These are phyloP conservation scores for Irpex rosettiformis DNA, from an alignment of 1,284 basidiomycete genomes.

Conservation along the genomic window DNA sequence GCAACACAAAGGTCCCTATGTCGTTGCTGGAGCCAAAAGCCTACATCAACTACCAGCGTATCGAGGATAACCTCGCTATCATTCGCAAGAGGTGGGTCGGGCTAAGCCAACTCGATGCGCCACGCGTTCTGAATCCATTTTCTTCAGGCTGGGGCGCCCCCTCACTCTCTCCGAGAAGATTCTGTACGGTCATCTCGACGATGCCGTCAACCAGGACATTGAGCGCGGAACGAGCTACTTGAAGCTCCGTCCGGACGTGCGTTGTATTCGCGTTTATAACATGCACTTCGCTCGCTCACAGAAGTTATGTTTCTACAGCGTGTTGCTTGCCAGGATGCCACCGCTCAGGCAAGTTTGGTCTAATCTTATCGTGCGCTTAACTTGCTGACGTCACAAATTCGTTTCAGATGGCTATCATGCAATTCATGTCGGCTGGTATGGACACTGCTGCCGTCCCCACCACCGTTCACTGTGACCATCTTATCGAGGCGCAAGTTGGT, in stretches of 20 bases:
- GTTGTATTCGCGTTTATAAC: slow-evolving; percentile 29
- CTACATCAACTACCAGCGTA: slow-evolving; percentile 97
- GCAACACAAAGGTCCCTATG: slow-evolving; percentile 93
- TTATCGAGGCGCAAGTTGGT: slow-evolving; percentile 96
- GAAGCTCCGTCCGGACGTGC: slow-evolving; percentile 92
- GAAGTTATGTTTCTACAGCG: slow-evolving; percentile 52
- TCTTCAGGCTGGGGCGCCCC: slow-evolving; percentile 80
- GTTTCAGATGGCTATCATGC: slow-evolving; percentile 94
- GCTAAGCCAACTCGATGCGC: slow-evolving; percentile 9
- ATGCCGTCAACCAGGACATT: slow-evolving; percentile 89
- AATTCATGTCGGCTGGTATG: slow-evolving; percentile 99
- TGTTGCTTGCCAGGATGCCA: slow-evolving; percentile 99
- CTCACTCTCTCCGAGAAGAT: slow-evolving; percentile 98
- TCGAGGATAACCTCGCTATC: slow-evolving; percentile 90
- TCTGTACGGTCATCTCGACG: slow-evolving; percentile 96
- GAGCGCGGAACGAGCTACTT: slow-evolving; percentile 88
- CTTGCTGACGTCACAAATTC: slow-evolving; percentile 22
- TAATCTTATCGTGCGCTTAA: slow-evolving; percentile 2
- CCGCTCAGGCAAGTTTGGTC: slow-evolving; percentile 59
- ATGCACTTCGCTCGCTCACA: slow-evolving; percentile 6
- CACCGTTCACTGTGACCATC: slow-evolving; percentile 98
- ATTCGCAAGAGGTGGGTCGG: slow-evolving; percentile 72
- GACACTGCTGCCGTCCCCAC: slow-evolving; percentile 97
- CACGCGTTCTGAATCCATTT: neutral
- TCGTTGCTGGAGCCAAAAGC: slow-evolving; percentile 82